Evolutionary conservation across 179 eudicot species (phyloP), one percentile per base, ranked within the genome.

Genomic region (Drosera spatulata): DNA sequence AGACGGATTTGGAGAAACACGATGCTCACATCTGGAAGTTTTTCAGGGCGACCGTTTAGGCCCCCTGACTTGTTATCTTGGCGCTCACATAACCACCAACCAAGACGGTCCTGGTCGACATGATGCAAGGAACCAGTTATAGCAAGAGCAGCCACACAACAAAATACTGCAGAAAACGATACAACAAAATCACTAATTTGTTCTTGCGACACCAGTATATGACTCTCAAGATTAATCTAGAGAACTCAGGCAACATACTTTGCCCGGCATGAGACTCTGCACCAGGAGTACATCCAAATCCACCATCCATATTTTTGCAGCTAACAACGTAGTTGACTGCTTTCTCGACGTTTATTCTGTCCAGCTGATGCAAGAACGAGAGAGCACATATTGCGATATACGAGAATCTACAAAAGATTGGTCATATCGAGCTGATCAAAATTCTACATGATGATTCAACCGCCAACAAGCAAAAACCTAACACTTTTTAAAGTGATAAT

Each of bases 41-140:
- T 91, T 74, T 91, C 97, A 44, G 96, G 97, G 38, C 33, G 33
- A 22, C 97, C 97, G 64, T 91, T 91, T 50, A 88, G 76, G 70
- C 97, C 97, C 52, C 97, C 97, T 55, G 91, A 81, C 77, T 91
- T 85, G 50, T 22, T 22, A 22, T 83, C 91, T 74, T 85, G 96
- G 63, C 96, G 80, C 75, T 91, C 97, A 66, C 91, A 91, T 63
- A 91, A 75, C 97, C 97, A 91, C 97, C 97, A 91, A 14, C 96
- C 97, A 53, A 91, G 91, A 69, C 88, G 98, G 69, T 91, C 98
- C 75, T 91, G 88, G 73, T 91, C 98, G 59, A 91, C 77, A 63
- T 80, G 87, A 78, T 88, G 87, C 61, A 91, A 75, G 68, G 88
- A 76, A 67, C 95, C 95, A 50, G 85, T 84, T 62, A 91, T 83